Percentiles rank a stretch among this genome's conserved stretches.
These are phyloP conservation scores for Aspergillus niger DNA, from an alignment of 2,329 filamentous ascomycete species.

Conservation along the genomic window DNA sequence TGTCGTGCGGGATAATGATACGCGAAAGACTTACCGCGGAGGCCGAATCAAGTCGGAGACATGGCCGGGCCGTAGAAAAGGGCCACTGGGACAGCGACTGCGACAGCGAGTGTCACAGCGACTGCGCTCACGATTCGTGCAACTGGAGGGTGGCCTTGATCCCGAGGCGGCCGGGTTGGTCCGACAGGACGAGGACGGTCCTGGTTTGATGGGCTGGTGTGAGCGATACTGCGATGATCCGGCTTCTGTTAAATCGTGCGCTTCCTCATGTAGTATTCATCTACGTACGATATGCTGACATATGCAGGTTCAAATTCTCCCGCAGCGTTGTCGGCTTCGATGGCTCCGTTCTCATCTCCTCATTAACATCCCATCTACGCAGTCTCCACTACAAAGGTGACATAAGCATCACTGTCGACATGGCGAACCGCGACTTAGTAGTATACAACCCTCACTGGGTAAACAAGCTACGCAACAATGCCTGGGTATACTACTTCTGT, in stretches of 20 bases:
- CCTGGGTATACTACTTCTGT: conserved; percentile 36
- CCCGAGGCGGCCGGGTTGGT: conserved; percentile 8
- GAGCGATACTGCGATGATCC: conserved; percentile 40
- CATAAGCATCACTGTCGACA: conserved; percentile 26
- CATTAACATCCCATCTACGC: conserved; percentile 40
- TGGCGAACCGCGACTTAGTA: conserved; percentile 34
- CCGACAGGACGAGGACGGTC: conserved; percentile 15
- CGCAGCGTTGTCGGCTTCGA: conserved; percentile 37
- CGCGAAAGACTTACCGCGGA: conserved; percentile 29
- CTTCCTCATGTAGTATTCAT: too few relatives aligned
- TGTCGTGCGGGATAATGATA: conserved; percentile 28
- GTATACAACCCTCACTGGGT: conserved; percentile 44
- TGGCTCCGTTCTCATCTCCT: conserved; percentile 25
- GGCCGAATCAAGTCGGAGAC: conserved; percentile 16
- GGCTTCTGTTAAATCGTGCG: conserved; percentile 41
- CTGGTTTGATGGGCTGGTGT: conserved; percentile 35
- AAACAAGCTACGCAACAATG: conserved; percentile 39
- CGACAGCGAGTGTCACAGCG: background rate
- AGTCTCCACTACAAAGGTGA: conserved; percentile 40
- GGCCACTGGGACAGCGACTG: background rate
- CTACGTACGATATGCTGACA: too few relatives aligned
- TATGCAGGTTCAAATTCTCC: conserved; percentile 31
- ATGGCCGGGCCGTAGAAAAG: background rate
- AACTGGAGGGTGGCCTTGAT: background rate
- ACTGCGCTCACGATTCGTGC: background rate